These are phyloP conservation scores for Coffea eugenioides DNA, from an alignment of 257 asterid genomes.

Conservation along the genomic window DNA sequence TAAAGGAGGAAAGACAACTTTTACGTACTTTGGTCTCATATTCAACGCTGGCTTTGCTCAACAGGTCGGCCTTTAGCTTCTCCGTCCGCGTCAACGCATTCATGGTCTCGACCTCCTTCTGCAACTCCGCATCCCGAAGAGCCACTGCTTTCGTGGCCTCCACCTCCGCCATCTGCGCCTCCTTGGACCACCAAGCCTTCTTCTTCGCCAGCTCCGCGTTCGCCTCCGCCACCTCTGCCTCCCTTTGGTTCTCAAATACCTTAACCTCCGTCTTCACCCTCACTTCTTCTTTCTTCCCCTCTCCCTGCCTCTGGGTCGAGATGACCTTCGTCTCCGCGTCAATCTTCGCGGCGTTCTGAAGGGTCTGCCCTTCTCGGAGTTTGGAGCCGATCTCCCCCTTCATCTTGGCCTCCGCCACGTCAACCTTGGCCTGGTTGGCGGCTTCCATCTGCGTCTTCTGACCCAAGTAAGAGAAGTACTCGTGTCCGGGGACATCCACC, in stretches of 20 bases:
- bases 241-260: conserved; percentile 51
- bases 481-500: conserved; percentile 66
- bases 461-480: conserved; percentile 64
- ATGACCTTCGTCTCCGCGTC: conserved; percentile 67
- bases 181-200: conserved; percentile 65
- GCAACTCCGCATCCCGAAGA: conserved; percentile 54
- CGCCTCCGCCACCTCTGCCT: conserved; percentile 63
- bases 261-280: conserved; percentile 48
- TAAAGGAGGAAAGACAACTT: too few species aligned
- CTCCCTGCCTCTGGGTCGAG: conserved; percentile 52
- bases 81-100: conserved; percentile 49
- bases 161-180: conserved; percentile 57
- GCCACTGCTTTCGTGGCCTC: conserved; percentile 64
- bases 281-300: conserved; percentile 56
- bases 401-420: conserved; percentile 63
- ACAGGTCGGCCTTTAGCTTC: conserved; percentile 59
- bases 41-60: conserved; percentile 59
- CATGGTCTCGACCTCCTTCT: conserved; percentile 58
- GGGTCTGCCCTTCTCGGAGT: conserved; percentile 48
- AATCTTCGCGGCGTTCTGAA: conserved; percentile 54
- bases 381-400: conserved; percentile 63
- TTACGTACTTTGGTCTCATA: conserved; percentile 55
- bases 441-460: conserved; percentile 77
- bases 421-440: conserved; percentile 59
- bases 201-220: conserved; percentile 52